Evolutionary conservation across 2,329 filamentous ascomycete species (phyloP).

Genomic region (Cylindrodendrum hubeiense): DNA sequence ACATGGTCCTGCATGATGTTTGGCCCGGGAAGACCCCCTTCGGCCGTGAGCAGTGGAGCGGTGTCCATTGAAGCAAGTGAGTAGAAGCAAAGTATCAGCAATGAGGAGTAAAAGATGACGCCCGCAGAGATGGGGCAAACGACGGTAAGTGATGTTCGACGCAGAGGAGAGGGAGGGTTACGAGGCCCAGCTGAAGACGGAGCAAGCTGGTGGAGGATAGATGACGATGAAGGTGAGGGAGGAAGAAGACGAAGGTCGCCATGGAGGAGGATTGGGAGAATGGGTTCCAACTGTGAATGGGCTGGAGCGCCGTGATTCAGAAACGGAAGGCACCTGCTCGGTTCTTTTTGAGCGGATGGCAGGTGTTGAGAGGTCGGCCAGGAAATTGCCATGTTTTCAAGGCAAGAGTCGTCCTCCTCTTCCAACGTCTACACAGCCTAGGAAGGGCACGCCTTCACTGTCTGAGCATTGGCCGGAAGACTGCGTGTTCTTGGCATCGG

Average conservation of each 20-base stretch:
- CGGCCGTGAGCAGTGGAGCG: constrained; percentile 49
- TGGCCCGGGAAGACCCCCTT: constrained; percentile 47
- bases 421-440: background rate
- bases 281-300: background rate
- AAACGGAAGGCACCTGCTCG: background rate
- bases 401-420: background rate
- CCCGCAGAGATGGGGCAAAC: background rate
- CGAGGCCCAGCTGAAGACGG: constrained; percentile 23
- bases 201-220: constrained; percentile 15
- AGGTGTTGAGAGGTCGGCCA: background rate
- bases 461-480: no score
- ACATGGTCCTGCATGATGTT: constrained; percentile 53
- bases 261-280: background rate
- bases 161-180: constrained; percentile 1
- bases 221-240: constrained; percentile 26
- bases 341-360: background rate
- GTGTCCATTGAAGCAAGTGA: constrained; percentile 45
- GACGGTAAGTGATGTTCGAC: constrained; percentile 21
- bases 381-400: background rate
- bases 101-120: background rate
- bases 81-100: background rate
- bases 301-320: background rate
- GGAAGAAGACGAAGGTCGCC: background rate
- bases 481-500: no score
- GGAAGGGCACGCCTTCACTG: no score